These are phyloP conservation scores for Sporothrix euskadiensis DNA, from an alignment of 2,329 filamentous ascomycete genomes.

Conservation along the genomic window DNA sequence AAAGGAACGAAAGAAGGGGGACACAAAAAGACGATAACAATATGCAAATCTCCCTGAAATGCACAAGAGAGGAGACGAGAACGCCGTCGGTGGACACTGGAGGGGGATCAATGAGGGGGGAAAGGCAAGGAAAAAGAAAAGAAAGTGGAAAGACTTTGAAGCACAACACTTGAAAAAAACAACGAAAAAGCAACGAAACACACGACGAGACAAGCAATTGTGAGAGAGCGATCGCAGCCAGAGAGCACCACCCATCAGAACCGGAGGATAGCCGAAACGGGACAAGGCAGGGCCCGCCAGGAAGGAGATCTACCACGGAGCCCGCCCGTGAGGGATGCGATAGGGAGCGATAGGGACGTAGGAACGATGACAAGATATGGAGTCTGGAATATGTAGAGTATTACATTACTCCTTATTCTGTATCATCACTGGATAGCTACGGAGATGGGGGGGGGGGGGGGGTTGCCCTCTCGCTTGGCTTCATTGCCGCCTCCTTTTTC, in stretches of 20 bases:
- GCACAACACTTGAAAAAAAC: not conserved
- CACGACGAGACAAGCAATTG: not conserved
- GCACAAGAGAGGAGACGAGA: conserved; percentile 6
- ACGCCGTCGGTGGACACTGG: not conserved
- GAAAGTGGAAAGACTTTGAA: not conserved
- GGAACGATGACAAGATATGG: not conserved
- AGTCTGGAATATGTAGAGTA: not conserved
- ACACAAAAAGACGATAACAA: not conserved
- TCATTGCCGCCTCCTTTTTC: not conserved
- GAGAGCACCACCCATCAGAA: not conserved
- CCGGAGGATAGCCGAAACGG: conserved; percentile 12
- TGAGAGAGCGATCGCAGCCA: not conserved
- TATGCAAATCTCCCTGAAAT: conserved; percentile 11
- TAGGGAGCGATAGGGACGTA: not conserved
- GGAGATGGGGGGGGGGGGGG: no score
- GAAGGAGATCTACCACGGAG: not conserved
- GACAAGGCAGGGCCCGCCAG: conserved; percentile 5
- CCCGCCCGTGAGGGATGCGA: not conserved
- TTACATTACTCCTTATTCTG: not conserved
- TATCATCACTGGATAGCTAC: not conserved
- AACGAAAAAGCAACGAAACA: not conserved
- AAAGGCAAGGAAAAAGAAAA: not conserved
- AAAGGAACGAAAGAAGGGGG: not conserved
- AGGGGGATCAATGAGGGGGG: not conserved
- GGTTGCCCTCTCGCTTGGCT: not conserved